Evolutionary conservation across 805 yeast species (phyloP).

Genomic region (Metschnikowia aberdeeniae): DNA sequence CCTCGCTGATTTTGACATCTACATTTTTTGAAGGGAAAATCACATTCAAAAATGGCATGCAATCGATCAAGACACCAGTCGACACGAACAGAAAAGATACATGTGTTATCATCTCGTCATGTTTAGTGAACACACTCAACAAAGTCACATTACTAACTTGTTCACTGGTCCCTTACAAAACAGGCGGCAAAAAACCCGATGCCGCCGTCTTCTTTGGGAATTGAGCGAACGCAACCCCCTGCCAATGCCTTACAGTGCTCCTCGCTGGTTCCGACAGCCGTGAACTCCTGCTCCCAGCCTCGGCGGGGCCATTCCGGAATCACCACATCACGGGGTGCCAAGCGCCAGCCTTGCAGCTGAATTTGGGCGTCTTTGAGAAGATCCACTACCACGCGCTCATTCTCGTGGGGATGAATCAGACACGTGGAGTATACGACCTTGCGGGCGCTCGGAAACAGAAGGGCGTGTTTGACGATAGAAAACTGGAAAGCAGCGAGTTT

Average conservation of each 20-base stretch:
- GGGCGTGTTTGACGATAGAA: constrained; percentile 83
- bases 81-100: no score
- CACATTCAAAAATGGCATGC: no score
- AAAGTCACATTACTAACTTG: background rate
- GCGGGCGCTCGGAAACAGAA: constrained; percentile 70
- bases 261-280: constrained; percentile 38
- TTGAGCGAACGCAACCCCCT: constrained; percentile 80
- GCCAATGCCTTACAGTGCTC: constrained; percentile 49
- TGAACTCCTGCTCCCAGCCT: constrained; percentile 70
- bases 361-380: constrained; percentile 66
- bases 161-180: constrained; percentile 46
- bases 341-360: constrained; percentile 67
- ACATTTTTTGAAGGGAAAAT: no score
- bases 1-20: background rate
- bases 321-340: constrained; percentile 56
- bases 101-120: no score
- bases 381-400: constrained; percentile 86
- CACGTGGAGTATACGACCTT: constrained; percentile 93
- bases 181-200: constrained; percentile 97
- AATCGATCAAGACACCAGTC: no score
- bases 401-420: constrained; percentile 89
- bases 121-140: no score
- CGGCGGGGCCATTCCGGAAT: constrained; percentile 85
- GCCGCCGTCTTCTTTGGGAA: constrained; percentile 93
- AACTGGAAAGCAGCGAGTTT: constrained; percentile 84